Conservation (phyloP, 2,329 filamentous ascomycete genomes). For the Arthrobotrys iridis region DNA sequence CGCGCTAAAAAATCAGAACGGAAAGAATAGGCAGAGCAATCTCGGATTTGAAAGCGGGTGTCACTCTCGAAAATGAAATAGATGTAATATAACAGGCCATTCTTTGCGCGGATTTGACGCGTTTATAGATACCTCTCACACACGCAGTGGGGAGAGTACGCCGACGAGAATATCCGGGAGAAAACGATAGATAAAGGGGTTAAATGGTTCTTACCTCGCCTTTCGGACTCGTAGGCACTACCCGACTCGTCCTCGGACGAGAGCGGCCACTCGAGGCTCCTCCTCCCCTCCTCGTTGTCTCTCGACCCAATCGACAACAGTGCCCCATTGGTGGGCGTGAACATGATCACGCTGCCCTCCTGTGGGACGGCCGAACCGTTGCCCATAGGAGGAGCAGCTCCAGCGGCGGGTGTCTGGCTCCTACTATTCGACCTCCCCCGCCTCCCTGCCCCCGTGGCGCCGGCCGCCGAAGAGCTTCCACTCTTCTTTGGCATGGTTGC, state of each 20-base stretch:
- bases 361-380: constrained; percentile 21
- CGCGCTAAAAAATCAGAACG: background rate
- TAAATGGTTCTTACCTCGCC: constrained; percentile 24
- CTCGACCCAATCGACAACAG: constrained; percentile 27
- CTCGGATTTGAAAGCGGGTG: background rate
- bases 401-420: constrained; percentile 34
- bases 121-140: background rate
- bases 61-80: background rate
- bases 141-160: background rate
- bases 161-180: background rate
- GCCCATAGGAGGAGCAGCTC: background rate
- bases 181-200: background rate
- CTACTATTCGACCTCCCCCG: constrained; percentile 25
- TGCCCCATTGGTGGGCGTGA: constrained; percentile 38
- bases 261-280: constrained; percentile 7
- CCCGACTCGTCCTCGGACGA: constrained; percentile 28
- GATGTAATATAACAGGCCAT: background rate
- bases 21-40: background rate
- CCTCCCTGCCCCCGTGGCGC: constrained; percentile 14
- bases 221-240: constrained; percentile 7
- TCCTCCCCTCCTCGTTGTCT: constrained; percentile 6
- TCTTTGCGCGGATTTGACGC: background rate
- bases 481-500: constrained; percentile 52
- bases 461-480: constrained; percentile 45
- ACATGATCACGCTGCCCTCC: constrained; percentile 14